Percentiles rank a stretch among this genome's conserved stretches.
Evolutionary conservation across 2,329 filamentous ascomycete species (phyloP).

Genomic region (Pseudogymnoascus pannorum): DNA sequence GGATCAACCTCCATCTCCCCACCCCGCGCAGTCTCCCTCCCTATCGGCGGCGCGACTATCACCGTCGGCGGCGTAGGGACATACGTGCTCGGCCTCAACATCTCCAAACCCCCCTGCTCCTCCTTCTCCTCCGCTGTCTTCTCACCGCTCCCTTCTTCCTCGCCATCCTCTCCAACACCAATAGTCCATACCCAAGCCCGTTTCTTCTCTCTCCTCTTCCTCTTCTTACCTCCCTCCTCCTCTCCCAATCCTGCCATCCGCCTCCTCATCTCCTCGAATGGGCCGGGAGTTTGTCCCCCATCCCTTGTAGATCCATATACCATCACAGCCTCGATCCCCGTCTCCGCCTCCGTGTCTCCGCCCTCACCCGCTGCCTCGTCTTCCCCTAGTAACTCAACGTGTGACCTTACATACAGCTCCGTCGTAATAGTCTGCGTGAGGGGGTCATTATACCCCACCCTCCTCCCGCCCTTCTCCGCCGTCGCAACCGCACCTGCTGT

Average conservation of each 20-base stretch:
- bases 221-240: constrained; percentile 37
- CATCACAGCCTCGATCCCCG: constrained; percentile 34
- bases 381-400: constrained; percentile 55
- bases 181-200: constrained; percentile 62
- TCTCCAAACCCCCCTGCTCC: neutral
- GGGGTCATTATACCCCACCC: constrained; percentile 56
- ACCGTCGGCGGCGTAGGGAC: neutral
- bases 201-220: constrained; percentile 51
- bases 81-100: neutral
- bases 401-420: constrained; percentile 53
- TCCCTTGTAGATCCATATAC: constrained; percentile 51
- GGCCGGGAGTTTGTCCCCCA: constrained; percentile 54
- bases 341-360: constrained; percentile 13
- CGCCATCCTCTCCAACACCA: constrained; percentile 40
- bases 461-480: constrained; percentile 39
- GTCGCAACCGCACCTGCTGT: constrained; percentile 45
- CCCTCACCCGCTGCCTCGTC: constrained; percentile 40
- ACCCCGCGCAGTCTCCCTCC: neutral
- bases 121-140: constrained; percentile 29
- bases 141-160: constrained; percentile 28
- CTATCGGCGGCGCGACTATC: neutral
- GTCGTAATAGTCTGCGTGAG: constrained; percentile 57
- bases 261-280: constrained; percentile 56
- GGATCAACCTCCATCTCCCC: neutral
- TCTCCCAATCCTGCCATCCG: constrained; percentile 44